Evolutionary conservation across 768 basidiomycete species (phyloP).

Genomic region (Termitomyces bulborhizus): DNA sequence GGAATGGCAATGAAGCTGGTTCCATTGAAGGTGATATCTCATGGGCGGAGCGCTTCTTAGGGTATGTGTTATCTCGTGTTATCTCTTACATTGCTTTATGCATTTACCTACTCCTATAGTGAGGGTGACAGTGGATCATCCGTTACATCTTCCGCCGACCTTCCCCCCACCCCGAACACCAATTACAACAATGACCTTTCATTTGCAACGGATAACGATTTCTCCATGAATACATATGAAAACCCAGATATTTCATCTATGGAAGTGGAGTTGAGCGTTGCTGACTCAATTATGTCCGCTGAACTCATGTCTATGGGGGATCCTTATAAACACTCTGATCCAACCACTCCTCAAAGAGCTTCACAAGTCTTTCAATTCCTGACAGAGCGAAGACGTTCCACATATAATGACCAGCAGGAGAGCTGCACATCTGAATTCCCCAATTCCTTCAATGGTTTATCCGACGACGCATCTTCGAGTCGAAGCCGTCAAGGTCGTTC

Average conservation of each 20-base stretch:
- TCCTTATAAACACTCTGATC: slow-evolving; percentile 30
- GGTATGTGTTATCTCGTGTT: slow-evolving; percentile 27
- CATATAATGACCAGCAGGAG: slow-evolving; percentile 25
- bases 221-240: slow-evolving; percentile 32
- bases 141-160: slow-evolving; percentile 40
- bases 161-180: slow-evolving; percentile 38
- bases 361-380: slow-evolving; percentile 75
- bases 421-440: slow-evolving; percentile 32
- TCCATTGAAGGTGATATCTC: slow-evolving; percentile 68
- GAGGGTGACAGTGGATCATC: slow-evolving; percentile 39
- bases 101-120: slow-evolving; percentile 20
- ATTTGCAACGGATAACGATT: slow-evolving; percentile 40
- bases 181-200: slow-evolving; percentile 30
- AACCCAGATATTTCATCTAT: slow-evolving; percentile 63
- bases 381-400: slow-evolving; percentile 37
- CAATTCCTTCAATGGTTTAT: slow-evolving; percentile 36
- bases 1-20: slow-evolving; percentile 22
- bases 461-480: slow-evolving; percentile 22
- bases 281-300: slow-evolving; percentile 30
- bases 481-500: slow-evolving; percentile 15
- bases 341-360: slow-evolving; percentile 57
- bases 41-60: slow-evolving; percentile 74
- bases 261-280: slow-evolving; percentile 64
- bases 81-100: background rate
- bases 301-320: slow-evolving; percentile 17